Conservation (phyloP, 345 rosid genomes). For the Gynandropsis gynandra region DNA sequence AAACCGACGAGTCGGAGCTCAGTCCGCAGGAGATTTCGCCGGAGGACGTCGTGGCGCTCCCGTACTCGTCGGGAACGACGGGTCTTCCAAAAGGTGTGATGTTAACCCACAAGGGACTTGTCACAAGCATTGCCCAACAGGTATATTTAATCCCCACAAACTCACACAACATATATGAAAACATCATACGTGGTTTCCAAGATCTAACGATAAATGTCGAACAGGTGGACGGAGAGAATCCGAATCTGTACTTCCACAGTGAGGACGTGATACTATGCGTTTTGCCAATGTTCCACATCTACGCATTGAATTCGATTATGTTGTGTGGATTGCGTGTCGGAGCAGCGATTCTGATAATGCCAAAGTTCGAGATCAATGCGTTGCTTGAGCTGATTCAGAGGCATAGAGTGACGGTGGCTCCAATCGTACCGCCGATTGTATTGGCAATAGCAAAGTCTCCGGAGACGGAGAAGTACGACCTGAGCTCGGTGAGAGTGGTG, state of each 20-base stretch:
- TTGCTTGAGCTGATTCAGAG: slow-evolving; percentile 52
- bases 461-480: slow-evolving; percentile 52
- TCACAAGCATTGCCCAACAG: slow-evolving; percentile 89
- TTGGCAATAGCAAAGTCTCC: slow-evolving; percentile 57
- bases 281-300: slow-evolving; percentile 79
- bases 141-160: no score
- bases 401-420: slow-evolving; percentile 63
- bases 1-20: slow-evolving; percentile 33
- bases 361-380: slow-evolving; percentile 53
- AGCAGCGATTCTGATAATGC: slow-evolving; percentile 76
- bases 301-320: slow-evolving; percentile 60
- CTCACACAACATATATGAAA: no score
- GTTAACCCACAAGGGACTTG: slow-evolving; percentile 68
- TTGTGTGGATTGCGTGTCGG: slow-evolving; percentile 76
- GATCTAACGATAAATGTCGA: no score
- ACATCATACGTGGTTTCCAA: no score
- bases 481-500: slow-evolving; percentile 57
- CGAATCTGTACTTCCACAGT: slow-evolving; percentile 58
- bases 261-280: slow-evolving; percentile 72
- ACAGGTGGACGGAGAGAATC: slow-evolving; percentile 93
- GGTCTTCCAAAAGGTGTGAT: slow-evolving; percentile 95
- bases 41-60: slow-evolving; percentile 78
- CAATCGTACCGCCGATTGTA: slow-evolving; percentile 77
- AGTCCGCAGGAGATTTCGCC: slow-evolving; percentile 37
- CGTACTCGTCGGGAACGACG: slow-evolving; percentile 92